Base-by-base conservation (phyloP, 805 yeast species). In the Candida pini region DNA sequence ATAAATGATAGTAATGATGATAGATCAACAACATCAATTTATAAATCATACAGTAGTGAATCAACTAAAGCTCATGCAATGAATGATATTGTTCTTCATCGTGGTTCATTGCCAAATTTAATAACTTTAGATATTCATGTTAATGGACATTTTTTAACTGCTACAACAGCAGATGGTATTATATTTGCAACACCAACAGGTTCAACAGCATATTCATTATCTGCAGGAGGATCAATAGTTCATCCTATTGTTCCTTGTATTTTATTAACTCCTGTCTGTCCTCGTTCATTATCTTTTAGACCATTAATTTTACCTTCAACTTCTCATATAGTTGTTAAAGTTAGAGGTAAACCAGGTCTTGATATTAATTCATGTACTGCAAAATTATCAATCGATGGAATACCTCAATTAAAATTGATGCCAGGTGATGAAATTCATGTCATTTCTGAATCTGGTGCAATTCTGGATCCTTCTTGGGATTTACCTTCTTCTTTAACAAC, bases 101-200 rank as follows among this genome's bases (percentile, higher is more conserved):
- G 97, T 33, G 97, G 97, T 21, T 77, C 81, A 28, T 76, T 85
- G 21, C 96, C 97, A 2, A 89, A 86, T 51, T 67, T 90, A 43
- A 78, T 92, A 3, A 77, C 83, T 34, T 64, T 90, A 39, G 96
- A 89, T 45, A 79, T 90, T n/a, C 77, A 69, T 44, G 81, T 89
- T 18, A 92, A 89, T 56, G 87, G 85, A 16, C 81, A 83, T 54
- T 82, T 80, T 50, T 63, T 90, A 35, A 90, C 97, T 6, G 75
- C 89, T 34, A 88, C 96, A 4, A 83, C 90, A 0, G 96, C 94
- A 1, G 97, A 90, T 58, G 97, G 97, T 25, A 71, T 89, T 7
- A 75, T 79, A 5, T 68, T 87, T 30, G 71, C 92, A 3, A 84
- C 97, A 0, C 97, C 97, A 13, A 89, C 97, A 0, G 97, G 97